Base-by-base conservation (phyloP, 306 rosid genomes). In the Dalbergia cochinchinensis region DNA sequence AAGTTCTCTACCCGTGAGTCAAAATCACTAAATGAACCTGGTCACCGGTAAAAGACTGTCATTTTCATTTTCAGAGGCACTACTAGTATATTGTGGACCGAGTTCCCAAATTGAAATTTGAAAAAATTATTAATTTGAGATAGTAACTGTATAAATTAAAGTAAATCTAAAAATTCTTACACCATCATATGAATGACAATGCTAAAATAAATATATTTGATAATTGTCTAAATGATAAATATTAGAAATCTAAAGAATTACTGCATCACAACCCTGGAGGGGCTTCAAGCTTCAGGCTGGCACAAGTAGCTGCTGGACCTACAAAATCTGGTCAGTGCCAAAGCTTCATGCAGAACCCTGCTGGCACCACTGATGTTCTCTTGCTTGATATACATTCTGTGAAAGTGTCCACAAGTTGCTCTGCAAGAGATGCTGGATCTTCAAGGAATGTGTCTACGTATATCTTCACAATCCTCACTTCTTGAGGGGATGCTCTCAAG, bases 281-380 rank as follows among this genome's bases (percentile, higher is more conserved):
- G 83, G 86, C 47, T 73, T 72, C 63, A 54, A 81, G 65, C 78
- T 51, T 80, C 51, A 68, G 11, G 65, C 68, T 26, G 62, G 8
- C 59, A 71, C 31, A 26, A 26, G 31, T 48, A 65, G 70, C 34
- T 60, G 82, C 79, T 55, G 78, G 76, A 78, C 80, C 84, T 62
- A 61, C 67, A 53, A 69, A 48, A 65, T 71, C 31, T 18, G 71
- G 57, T 90, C 87, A 92, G 84, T 94, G 99, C 94, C 95, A 94
- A 76, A 96, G 94, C 89, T 91, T 91, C 97, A 91, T 87, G 87
- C 99, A 96, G 85, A 93, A 90, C 58, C 98, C 97, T 20, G 88
- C 77, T 1, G 96, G 91, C 75, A 91, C 98, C 65, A 71, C 83
- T 31, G 94, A 83, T 12, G 87, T 77, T 85, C 85, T 89, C 83